Base-by-base conservation (phyloP, 108 stramenopile species). In the Cyclotella kingstonii region DNA sequence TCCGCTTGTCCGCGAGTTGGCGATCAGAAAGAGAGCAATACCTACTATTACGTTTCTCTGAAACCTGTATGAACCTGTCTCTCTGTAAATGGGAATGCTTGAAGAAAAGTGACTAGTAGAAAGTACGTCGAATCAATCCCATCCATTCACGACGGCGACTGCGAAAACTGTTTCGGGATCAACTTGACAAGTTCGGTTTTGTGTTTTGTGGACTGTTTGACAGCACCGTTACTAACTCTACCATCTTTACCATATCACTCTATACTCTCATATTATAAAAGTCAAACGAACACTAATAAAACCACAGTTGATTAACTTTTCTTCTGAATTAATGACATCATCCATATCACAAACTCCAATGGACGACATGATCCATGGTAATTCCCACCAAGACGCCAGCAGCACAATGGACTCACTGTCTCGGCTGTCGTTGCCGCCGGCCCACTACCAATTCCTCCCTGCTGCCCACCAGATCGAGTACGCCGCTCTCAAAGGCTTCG, bases 391-490 rank as follows among this genome's bases (percentile, higher is more conserved):
- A 12, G 22, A 2, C 40, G 10, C 40, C 40, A 8, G 2, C 39
- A 28, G 4, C 3, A 9, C 23, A 22, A 2, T 9, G 26, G 7
- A 17, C 3, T 1, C 11, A 3, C 26, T 31, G 19, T 45, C 46
- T 33, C 31, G 44, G 9, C 40, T 57, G 44, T 34, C 19, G 40
- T 44, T 44, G 1, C 21, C 48, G 25, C 60, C 35, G 1, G 23
- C 35, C 35, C 60, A 62, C 41, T 36, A 27, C 15, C 60, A 62
- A 39, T 49, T 62, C 60, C 36, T 62, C 19, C 47, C 34, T 11
- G 45, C 27, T 4, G n/a, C 17, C 22, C 17, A 49, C 28, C 23
- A 48, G 8, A n/a, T 46, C 36, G 2, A 48, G 18, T 43, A 25
- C 35, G 60, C 23, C 2, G 2, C 14, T 9, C 15, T 62, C 0